Base-by-base conservation (phyloP, 2,329 filamentous ascomycete species). In the Curvularia hawaiiensis region DNA sequence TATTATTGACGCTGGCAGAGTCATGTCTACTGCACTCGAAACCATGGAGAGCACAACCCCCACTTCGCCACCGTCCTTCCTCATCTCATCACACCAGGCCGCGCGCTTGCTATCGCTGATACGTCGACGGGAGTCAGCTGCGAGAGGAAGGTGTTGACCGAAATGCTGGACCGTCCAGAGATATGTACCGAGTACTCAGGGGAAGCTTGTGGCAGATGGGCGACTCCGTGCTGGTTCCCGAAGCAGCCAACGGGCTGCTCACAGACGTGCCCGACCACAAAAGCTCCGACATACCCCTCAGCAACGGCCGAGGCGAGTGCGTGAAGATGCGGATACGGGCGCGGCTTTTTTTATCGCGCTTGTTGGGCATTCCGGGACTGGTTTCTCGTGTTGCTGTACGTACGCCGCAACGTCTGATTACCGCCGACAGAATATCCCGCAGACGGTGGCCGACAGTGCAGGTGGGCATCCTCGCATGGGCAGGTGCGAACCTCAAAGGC, bases 401-500 rank as follows among this genome's bases (percentile, higher is more conserved):
- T 14, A 6, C 14, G 33, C 33, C 33, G 12, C 16, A 35, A 16
- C 12, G 33, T 35, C 3, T 12, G 33, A 28, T 38, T 16, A 28
- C 40, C 7, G 40, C 50, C 40, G 39, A 44, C 38, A 9, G 18
- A 51, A 35, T 14, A n/a, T 26, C 39, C 24, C 39, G 28, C 24
- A 33, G 22, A 14, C 24, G 16, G 28, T 30, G 26, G 14, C 7
- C n/a, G 18, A 26, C 16, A 35, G 22, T 20, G 47, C 18, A 39
- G 28, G 24, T 24, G 39, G 44, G 50, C n/a, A 2, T 22, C 43
- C 28, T 56, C 48, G 16, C 54, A 52, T 47, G 20, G 44, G 46
- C 54, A 56, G 43, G 49, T 52, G 49, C 49, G 54, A 56, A 48
- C 39, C 16, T 14, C 35, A 47, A 56, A 41, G 49, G 48, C 48